phyloP scores from a whole-genome alignment of 495 filamentous ascomycete species.

The Neurospora sp. region DNA sequence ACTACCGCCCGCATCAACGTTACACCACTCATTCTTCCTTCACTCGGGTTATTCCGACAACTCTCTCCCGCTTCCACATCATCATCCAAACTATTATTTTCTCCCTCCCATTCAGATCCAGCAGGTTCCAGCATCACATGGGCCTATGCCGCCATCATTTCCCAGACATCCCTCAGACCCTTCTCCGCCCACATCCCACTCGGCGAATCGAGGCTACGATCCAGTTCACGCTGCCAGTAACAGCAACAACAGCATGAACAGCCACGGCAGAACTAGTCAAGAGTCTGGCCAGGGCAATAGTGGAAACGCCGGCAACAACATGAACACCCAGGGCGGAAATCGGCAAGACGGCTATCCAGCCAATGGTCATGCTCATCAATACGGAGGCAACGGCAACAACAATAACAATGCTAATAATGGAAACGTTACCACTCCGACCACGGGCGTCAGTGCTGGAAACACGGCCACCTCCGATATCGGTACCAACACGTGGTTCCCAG shows the following conservation, averaged over 20 bases:
- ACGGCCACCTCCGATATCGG: background rate
- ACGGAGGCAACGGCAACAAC: background rate
- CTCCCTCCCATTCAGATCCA: background rate
- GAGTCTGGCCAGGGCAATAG: background rate
- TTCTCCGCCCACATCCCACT: background rate
- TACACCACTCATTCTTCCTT: background rate
- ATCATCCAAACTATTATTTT: background rate
- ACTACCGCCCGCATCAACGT: background rate
- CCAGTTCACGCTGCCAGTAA: slow-evolving; percentile 13
- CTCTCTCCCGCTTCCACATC: background rate
- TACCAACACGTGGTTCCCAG: background rate
- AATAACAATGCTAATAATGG: background rate
- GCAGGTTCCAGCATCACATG: background rate
- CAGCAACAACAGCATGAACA: background rate
- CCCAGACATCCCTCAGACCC: background rate
- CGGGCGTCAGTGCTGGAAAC: background rate
- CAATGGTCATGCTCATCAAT: background rate
- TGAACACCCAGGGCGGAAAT: background rate
- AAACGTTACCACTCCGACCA: background rate
- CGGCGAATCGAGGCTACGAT: slow-evolving; percentile 8
- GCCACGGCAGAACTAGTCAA: background rate
- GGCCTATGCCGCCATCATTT: background rate
- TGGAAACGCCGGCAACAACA: background rate
- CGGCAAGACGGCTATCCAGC: background rate
- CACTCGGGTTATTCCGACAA: background rate